Evolutionary conservation across 495 filamentous ascomycete genomes (phyloP).

Genomic region (Parachaetomium inaequale): DNA sequence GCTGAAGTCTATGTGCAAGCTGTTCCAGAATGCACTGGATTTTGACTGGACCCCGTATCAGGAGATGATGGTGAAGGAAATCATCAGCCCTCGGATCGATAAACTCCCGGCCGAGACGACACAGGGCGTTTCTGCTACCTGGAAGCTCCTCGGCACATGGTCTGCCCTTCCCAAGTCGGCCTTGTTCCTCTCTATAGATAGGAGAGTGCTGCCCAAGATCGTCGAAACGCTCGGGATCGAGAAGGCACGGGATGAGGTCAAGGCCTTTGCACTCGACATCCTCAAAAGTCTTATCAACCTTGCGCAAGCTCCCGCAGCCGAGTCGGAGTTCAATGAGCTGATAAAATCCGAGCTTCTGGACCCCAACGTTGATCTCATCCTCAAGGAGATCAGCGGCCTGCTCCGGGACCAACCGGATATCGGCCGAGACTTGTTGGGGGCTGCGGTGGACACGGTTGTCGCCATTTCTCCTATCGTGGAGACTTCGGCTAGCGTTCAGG

Average conservation of each 20-base stretch:
- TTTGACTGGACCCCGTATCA: constrained; percentile 71
- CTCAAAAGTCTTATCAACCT: constrained; percentile 61
- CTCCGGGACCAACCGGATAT: constrained; percentile 55
- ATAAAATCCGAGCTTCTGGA: constrained; percentile 62
- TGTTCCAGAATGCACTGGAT: constrained; percentile 65
- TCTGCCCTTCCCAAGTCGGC: constrained; percentile 61
- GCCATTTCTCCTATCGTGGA: constrained; percentile 69
- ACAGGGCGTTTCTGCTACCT: constrained; percentile 77
- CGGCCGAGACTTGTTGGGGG: constrained; percentile 66
- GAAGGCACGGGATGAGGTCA: constrained; percentile 84
- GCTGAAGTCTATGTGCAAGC: constrained; percentile 70
- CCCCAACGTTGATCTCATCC: constrained; percentile 64
- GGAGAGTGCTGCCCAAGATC: constrained; percentile 61
- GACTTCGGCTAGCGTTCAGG: constrained; percentile 63
- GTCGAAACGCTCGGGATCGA: constrained; percentile 66
- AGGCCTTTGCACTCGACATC: constrained; percentile 73
- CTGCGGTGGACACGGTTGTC: constrained; percentile 73
- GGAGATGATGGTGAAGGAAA: constrained; percentile 62
- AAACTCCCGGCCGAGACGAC: constrained; percentile 83
- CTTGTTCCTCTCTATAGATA: constrained; percentile 63
- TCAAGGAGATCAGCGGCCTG: constrained; percentile 63
- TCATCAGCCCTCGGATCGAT: constrained; percentile 71
- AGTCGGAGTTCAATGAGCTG: constrained; percentile 55
- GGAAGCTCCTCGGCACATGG: constrained; percentile 80
- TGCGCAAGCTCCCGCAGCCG: constrained; percentile 46